These are phyloP conservation scores for Diplodia intermedia DNA, from an alignment of 2,329 filamentous ascomycete species.

Conservation along the genomic window DNA sequence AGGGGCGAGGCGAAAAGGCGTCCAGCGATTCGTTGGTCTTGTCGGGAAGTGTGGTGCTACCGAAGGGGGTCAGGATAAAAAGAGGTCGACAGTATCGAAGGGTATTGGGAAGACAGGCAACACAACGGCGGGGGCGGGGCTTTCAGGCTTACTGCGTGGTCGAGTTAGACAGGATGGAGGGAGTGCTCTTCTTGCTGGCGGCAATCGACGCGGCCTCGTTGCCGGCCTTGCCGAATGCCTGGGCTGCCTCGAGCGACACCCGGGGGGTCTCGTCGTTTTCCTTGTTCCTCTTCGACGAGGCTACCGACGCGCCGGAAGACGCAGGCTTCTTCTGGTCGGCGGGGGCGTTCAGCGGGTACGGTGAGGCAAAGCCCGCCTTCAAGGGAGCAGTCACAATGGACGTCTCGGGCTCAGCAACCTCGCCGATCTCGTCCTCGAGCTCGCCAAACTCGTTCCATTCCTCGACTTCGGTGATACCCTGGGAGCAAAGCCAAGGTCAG, in stretches of 20 bases:
- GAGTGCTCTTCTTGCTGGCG: conserved; percentile 45
- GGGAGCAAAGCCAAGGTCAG: neutral
- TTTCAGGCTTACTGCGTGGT: conserved; percentile 38
- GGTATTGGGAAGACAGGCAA: conserved; percentile 7
- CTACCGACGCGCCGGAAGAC: conserved; percentile 25
- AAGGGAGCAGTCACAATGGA: conserved; percentile 46
- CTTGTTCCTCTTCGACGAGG: conserved; percentile 32
- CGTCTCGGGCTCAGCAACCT: conserved; percentile 50
- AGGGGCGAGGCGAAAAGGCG: conserved; percentile 26
- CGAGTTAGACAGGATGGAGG: conserved; percentile 45
- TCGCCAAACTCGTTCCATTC: conserved; percentile 99
- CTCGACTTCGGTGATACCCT: conserved; percentile 94
- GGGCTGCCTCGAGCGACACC: conserved; percentile 42
- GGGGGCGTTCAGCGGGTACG: conserved; percentile 23
- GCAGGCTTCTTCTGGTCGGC: conserved; percentile 25
- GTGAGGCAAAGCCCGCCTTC: conserved; percentile 36
- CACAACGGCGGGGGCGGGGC: conserved; percentile 29
- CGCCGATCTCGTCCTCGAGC: conserved; percentile 79
- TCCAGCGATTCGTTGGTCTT: conserved; percentile 6
- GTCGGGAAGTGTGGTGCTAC: conserved; percentile 25
- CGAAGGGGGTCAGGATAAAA: conserved; percentile 26
- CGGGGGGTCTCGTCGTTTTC: conserved; percentile 42
- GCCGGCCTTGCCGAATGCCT: conserved; percentile 47
- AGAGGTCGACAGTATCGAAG: conserved; percentile 25
- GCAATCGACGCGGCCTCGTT: conserved; percentile 48